Evolutionary conservation across 306 rosid genomes (phyloP).

Genomic region (Urtica urens): DNA sequence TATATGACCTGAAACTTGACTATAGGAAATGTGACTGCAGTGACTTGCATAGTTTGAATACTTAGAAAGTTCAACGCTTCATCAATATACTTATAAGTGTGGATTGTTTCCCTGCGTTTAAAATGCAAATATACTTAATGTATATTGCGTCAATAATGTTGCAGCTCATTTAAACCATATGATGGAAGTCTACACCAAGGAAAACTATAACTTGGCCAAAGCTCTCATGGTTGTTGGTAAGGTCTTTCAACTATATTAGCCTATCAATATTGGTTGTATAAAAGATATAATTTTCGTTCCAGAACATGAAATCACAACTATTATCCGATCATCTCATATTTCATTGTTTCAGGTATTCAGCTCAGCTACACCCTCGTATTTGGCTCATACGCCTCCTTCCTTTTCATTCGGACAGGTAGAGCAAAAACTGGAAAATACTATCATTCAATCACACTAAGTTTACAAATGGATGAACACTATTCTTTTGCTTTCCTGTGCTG

Average conservation of each 20-base stretch:
- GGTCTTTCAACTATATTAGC: slow-evolving; percentile 1
- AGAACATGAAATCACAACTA: background rate
- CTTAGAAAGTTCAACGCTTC: no score
- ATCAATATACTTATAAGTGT: no score
- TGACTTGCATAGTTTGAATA: no score
- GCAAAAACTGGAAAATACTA: no score
- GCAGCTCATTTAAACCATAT: slow-evolving; percentile 94
- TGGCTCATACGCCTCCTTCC: slow-evolving; percentile 93
- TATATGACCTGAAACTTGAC: background rate
- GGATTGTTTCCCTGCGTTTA: no score
- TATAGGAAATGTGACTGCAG: background rate
- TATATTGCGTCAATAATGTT: no score
- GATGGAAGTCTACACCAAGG: slow-evolving; percentile 59
- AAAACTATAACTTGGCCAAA: slow-evolving; percentile 51
- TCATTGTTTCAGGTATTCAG: slow-evolving; percentile 59
- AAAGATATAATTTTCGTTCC: background rate
- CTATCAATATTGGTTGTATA: background rate
- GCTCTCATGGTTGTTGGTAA: slow-evolving; percentile 57
- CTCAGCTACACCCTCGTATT: slow-evolving; percentile 86
- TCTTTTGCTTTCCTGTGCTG: no score
- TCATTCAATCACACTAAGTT: no score
- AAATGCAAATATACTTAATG: no score
- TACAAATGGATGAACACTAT: no score
- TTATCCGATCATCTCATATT: background rate
- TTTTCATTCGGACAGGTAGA: slow-evolving; percentile 81